Base-by-base conservation (phyloP, 2,329 filamentous ascomycete genomes). In the Clonostachys rhizophaga region DNA sequence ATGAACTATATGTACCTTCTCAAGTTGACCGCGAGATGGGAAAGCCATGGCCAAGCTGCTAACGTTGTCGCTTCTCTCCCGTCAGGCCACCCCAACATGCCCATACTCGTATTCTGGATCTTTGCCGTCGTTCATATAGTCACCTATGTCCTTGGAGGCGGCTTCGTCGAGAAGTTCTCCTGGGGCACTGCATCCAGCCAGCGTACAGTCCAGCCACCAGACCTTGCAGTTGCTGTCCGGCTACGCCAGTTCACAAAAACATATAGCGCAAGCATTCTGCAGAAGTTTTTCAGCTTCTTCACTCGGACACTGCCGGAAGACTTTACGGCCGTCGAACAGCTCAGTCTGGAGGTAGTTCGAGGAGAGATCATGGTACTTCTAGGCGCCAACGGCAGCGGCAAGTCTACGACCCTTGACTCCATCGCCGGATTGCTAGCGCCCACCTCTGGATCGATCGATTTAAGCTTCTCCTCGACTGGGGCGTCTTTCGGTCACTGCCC, bases 311-410 rank as follows among this genome's bases (percentile, higher is more conserved):
- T 9, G 24, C 9, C 74, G 74, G 10, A 55, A 30, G 24, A 30
- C 24, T 30, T 59, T n/a, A 50, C 53, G 10, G 85, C 85, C 1
- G 83, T 89, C 3, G 70, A 87, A 49, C 67, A 79, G 33, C 66
- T 89, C 40, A 77, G 70, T 49, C 70, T 89, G 16, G 66, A 76
- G 16, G 79, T 81, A 8, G 71, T 77, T 39, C 70, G 77, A 58
- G 74, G 83, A 16, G 74, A 86, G 54, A 79, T 88, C 48, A 70
- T 87, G 67, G 78, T 85, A 5, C 67, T 89, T 0, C 70, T 89
- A 0, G 86, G 85, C 13, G 82, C 83, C 2, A 89, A 89, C 56
- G 85, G 85, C 7, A 83, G 77, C 42, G 86, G 86, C 13, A 89
- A 89, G 57, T 84, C 79, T 2, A 89, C 86, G 0, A 86, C 83